Percentiles rank a stretch among this genome's conserved stretches.
These are phyloP conservation scores for Karstenula rhodostoma DNA, from an alignment of 2,329 filamentous ascomycete genomes.

Conservation along the genomic window DNA sequence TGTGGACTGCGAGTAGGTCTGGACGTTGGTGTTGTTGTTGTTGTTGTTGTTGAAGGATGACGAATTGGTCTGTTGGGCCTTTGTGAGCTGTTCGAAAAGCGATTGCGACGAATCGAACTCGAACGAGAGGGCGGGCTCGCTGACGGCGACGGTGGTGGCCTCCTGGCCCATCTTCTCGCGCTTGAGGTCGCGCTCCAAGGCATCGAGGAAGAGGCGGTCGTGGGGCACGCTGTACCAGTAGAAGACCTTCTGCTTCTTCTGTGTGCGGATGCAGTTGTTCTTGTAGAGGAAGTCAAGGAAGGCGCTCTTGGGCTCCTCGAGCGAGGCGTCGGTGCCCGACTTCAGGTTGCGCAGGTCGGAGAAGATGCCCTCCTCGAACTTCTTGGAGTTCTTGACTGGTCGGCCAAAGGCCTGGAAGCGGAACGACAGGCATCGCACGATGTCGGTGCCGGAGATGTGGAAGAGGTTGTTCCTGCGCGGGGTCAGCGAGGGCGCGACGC, in stretches of 20 bases:
- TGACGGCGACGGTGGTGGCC: slow-evolving; percentile 94
- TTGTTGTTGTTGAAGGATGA: slow-evolving; percentile 92
- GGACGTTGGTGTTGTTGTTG: slow-evolving; percentile 73
- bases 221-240: slow-evolving; percentile 99
- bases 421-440: slow-evolving; percentile 97
- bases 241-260: slow-evolving; percentile 99
- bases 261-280: slow-evolving; percentile 99
- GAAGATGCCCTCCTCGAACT: slow-evolving; percentile 99
- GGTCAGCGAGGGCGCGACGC: slow-evolving; percentile 34
- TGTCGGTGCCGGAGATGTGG: slow-evolving; percentile 98
- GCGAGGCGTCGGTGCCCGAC: slow-evolving; percentile 94
- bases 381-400: slow-evolving; percentile 99
- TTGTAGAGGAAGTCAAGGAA: slow-evolving; percentile 99
- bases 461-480: slow-evolving; percentile 88
- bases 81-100: slow-evolving; percentile 98
- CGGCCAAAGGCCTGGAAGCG: slow-evolving; percentile 98
- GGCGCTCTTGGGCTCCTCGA: slow-evolving; percentile 97
- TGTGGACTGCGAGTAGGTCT: slow-evolving; percentile 77
- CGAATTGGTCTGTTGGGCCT: slow-evolving; percentile 97
- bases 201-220: slow-evolving; percentile 96
- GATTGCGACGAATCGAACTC: slow-evolving; percentile 99
- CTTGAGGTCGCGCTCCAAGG: slow-evolving; percentile 95
- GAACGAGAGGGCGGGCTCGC: slow-evolving; percentile 96
- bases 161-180: slow-evolving; percentile 99
- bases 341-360: slow-evolving; percentile 98